phyloP scores from a whole-genome alignment of 495 filamentous ascomycete genomes.

The Hyaloscypha finlandica region DNA sequence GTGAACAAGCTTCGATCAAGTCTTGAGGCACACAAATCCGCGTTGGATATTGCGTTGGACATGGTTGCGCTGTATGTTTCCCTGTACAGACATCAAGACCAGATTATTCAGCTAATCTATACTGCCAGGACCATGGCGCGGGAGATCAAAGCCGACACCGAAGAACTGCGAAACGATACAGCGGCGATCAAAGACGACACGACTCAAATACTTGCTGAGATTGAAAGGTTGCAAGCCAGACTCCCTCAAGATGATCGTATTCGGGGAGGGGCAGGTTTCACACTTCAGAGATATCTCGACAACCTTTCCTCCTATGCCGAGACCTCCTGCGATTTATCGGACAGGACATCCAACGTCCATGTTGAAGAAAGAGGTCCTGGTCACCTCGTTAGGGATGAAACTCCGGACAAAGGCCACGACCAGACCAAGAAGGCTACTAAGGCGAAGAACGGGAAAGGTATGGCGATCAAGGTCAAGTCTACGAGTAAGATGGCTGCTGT shows the following conservation, averaged over 20 bases:
- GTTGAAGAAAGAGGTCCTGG: too few relatives aligned
- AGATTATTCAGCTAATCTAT: too few relatives aligned
- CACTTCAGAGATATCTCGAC: conserved; percentile 30
- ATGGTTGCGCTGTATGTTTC: conserved; percentile 26
- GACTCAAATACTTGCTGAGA: conserved; percentile 27
- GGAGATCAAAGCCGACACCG: conserved; percentile 16
- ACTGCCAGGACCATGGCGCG: not conserved
- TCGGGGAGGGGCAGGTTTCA: not conserved
- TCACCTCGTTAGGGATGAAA: too few relatives aligned
- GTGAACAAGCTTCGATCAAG: conserved; percentile 27
- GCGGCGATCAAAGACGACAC: conserved; percentile 28
- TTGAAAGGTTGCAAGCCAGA: conserved; percentile 16
- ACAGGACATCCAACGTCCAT: too few relatives aligned
- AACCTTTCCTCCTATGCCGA: conserved; percentile 30
- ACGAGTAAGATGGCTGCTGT: too few relatives aligned
- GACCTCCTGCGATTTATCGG: conserved; percentile 52
- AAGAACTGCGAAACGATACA: conserved; percentile 8
- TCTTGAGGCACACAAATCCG: conserved; percentile 32
- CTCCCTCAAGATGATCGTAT: not conserved
- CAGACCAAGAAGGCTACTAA: too few relatives aligned
- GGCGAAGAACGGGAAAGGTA: too few relatives aligned
- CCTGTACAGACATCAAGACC: too few relatives aligned
- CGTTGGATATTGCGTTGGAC: conserved; percentile 30
- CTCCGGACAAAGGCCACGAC: too few relatives aligned
- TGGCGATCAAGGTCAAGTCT: too few relatives aligned